Conservation (phyloP, 306 rosid genomes). For the Alnus glutinosa region DNA sequence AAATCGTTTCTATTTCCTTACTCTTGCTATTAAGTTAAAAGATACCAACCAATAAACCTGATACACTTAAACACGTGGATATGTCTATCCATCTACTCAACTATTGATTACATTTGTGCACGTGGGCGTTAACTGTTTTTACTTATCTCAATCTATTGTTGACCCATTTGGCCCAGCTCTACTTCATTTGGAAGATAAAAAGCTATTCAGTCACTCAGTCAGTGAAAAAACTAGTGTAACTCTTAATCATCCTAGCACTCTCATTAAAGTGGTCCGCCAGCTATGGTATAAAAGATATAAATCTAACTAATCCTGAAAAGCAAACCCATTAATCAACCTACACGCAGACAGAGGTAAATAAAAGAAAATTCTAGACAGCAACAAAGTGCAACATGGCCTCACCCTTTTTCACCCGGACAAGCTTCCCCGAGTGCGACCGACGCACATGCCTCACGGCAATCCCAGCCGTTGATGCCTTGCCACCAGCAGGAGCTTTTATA, state of each 20-base stretch:
- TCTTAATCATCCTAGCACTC: background rate
- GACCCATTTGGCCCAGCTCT: background rate
- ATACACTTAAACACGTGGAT: background rate
- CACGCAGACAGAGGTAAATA: background rate
- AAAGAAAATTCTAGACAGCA: background rate
- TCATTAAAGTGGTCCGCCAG: background rate
- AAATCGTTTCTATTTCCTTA: background rate
- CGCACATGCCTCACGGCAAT: slow-evolving; percentile 79
- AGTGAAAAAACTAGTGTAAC: background rate
- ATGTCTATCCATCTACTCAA: background rate
- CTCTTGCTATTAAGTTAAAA: background rate
- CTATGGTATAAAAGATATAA: background rate
- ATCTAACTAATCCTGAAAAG: background rate
- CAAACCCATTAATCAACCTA: background rate
- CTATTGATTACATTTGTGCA: background rate
- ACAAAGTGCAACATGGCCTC: slow-evolving; percentile 24
- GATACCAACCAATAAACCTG: background rate
- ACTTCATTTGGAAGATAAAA: background rate
- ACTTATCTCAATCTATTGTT: background rate
- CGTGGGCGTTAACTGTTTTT: background rate
- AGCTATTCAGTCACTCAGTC: background rate
- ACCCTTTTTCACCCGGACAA: slow-evolving; percentile 84
- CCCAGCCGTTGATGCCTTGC: slow-evolving; percentile 79
- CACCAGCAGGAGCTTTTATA: slow-evolving; percentile 76
- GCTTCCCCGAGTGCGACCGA: slow-evolving; percentile 83